Percentiles rank a stretch among this genome's conserved stretches.
Conservation (phyloP, 768 basidiomycete genomes). For the Ramaria sp. region DNA sequence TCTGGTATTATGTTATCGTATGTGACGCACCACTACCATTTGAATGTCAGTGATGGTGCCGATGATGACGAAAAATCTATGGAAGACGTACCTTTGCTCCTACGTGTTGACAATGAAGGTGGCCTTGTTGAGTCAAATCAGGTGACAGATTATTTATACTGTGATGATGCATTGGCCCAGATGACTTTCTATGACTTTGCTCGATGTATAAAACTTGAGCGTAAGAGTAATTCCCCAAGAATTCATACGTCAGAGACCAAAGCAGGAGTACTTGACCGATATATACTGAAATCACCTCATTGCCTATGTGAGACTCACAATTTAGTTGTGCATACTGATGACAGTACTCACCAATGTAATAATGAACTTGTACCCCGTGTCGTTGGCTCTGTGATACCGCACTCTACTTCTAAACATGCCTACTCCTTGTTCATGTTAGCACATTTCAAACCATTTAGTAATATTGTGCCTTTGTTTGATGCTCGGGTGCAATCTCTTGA, state of each 20-base stretch:
- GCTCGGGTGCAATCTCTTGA: background rate
- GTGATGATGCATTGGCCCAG: conserved; percentile 11
- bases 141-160: conserved; percentile 21
- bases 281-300: background rate
- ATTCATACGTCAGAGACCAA: no score
- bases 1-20: background rate
- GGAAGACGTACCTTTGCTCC: background rate
- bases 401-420: no score
- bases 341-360: background rate
- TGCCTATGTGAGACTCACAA: background rate
- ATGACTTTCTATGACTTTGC: conserved; percentile 24
- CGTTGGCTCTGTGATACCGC: conserved; percentile 25
- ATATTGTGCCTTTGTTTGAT: background rate
- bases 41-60: background rate
- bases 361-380: conserved; percentile 24
- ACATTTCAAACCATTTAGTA: conserved; percentile 29
- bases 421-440: no score
- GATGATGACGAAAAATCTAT: background rate
- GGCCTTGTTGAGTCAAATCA: background rate
- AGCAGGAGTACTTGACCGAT: no score
- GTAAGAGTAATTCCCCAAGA: background rate
- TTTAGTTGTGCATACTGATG: background rate
- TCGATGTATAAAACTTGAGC: background rate
- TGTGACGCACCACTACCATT: background rate
- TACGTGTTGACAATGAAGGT: background rate